A percentile compares a stretch with the other conserved stretches of the same genome.
phyloP scores from a whole-genome alignment of 306 rosid species.

The Alnus rubra region DNA sequence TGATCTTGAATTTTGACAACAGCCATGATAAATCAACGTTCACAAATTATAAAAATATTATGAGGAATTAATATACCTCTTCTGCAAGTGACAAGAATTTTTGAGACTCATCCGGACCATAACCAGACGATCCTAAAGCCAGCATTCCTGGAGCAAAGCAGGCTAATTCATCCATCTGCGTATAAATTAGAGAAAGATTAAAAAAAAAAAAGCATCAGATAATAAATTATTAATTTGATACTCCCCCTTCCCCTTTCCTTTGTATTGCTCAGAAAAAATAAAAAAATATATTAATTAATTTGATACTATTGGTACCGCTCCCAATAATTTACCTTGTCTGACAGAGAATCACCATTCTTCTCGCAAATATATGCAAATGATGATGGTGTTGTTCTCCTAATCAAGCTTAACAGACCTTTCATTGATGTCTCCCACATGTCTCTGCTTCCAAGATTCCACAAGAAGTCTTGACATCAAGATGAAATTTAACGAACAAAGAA shows the following conservation, averaged over 20 bases:
- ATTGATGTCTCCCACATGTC: conserved; percentile 99
- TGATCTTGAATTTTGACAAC: not conserved
- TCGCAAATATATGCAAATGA: conserved; percentile 92
- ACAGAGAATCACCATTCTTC: conserved; percentile 79
- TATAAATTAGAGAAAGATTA: conserved; percentile 23
- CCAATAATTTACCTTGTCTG: conserved; percentile 64
- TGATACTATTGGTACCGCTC: conserved; percentile 13
- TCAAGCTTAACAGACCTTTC: conserved; percentile 76
- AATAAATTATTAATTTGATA: conserved; percentile 17
- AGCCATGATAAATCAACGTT: conserved; percentile 21
- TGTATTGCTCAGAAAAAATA: too few relatives aligned
- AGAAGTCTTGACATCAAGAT: conserved; percentile 18
- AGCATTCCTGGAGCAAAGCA: conserved; percentile 99
- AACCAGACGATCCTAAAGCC: conserved; percentile 92
- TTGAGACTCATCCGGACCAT: conserved; percentile 68
- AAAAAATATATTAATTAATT: conserved; percentile 6
- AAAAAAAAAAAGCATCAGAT: conserved; percentile 12
- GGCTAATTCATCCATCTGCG: conserved; percentile 99
- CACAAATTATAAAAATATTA: conserved; percentile 1
- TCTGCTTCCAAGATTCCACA: conserved; percentile 55
- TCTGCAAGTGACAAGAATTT: conserved; percentile 83
- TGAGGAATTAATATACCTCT: conserved; percentile 58
- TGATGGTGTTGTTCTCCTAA: conserved; percentile 83
- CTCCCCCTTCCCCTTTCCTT: too few relatives aligned
- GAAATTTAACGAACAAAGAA: not conserved